phyloP scores from a whole-genome alignment of 345 rosid species.

The Arabis alpina region DNA sequence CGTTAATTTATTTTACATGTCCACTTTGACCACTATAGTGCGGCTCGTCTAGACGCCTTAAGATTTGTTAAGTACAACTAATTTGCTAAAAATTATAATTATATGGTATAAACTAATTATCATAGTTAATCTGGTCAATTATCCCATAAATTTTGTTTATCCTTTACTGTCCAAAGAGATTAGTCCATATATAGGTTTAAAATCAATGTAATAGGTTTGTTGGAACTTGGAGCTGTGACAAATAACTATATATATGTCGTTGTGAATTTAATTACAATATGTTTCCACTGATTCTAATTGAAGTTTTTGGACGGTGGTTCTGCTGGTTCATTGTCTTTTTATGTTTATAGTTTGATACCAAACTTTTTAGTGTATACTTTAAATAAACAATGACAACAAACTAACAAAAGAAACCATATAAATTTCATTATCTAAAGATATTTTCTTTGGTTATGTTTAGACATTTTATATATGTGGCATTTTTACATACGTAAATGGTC shows the following conservation, averaged over 20 bases:
- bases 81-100: conserved; percentile 1
- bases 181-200: background rate
- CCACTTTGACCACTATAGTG: conserved; percentile 20
- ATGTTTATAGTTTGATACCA: conserved; percentile 16
- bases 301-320: conserved; percentile 42
- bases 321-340: conserved; percentile 43
- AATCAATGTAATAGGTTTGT: conserved; percentile 23
- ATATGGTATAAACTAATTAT: conserved; percentile 11
- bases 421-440: background rate
- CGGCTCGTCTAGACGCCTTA: conserved; percentile 36
- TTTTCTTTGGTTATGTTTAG: background rate
- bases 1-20: conserved; percentile 13
- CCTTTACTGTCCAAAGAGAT: background rate
- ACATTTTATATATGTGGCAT: background rate
- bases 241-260: conserved; percentile 28
- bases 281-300: conserved; percentile 29
- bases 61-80: conserved; percentile 24
- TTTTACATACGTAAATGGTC: conserved; percentile 1
- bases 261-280: conserved; percentile 8
- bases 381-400: conserved; percentile 24
- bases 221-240: conserved; percentile 41
- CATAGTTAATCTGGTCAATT: background rate
- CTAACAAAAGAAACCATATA: conserved; percentile 31
- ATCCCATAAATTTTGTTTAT: background rate
- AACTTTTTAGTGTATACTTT: background rate